Evolutionary conservation across 495 filamentous ascomycete species (phyloP).

Genomic region (Penicillium parvum): DNA sequence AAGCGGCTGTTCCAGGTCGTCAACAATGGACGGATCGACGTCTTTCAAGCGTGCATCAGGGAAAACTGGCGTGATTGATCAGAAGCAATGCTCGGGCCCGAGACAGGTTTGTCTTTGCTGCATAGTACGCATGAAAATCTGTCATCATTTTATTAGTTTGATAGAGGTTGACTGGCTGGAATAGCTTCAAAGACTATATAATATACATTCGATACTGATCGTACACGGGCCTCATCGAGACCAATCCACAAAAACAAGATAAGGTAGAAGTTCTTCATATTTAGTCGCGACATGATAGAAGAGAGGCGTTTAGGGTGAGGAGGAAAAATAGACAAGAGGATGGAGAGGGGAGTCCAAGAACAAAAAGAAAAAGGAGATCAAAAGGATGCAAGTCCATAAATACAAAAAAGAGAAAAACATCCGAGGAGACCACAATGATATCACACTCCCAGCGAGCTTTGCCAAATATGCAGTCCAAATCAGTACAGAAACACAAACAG

Average conservation of each 20-base stretch:
- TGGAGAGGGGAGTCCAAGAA: conserved; percentile 20
- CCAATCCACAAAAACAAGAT: not conserved
- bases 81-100: too few species aligned
- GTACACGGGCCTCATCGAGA: conserved; percentile 1
- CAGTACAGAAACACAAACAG: conserved; percentile 12
- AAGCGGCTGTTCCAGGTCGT: too few species aligned
- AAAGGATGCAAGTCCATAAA: conserved; percentile 33
- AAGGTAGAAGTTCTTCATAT: conserved; percentile 12
- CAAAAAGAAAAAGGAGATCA: conserved; percentile 22
- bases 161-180: too few species aligned
- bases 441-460: conserved; percentile 18
- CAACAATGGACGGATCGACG: too few species aligned
- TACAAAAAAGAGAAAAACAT: conserved; percentile 34
- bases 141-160: too few species aligned
- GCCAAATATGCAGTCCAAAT: conserved; percentile 20
- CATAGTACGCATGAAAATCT: too few species aligned
- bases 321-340: conserved; percentile 18
- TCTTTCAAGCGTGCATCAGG: too few species aligned
- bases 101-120: too few species aligned
- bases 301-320: conserved; percentile 9
- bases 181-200: conserved; percentile 4
- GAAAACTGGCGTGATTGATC: too few species aligned
- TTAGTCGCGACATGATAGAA: conserved; percentile 13
- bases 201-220: conserved; percentile 6
- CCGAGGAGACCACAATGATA: conserved; percentile 27